Conservation (phyloP, 257 asterid species). For the Nicotiana tomentosiformis region DNA sequence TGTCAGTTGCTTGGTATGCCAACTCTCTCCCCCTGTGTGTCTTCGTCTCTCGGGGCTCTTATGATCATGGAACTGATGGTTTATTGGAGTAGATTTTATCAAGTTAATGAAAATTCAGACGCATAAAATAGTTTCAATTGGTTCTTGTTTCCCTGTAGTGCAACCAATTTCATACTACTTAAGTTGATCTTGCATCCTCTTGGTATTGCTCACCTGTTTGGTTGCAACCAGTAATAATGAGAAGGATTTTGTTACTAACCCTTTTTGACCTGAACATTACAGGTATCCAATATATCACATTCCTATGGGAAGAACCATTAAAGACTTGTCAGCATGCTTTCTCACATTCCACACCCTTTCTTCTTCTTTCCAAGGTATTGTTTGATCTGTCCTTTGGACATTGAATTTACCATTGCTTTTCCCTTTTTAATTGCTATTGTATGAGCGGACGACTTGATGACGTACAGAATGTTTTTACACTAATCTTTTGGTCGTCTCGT, state of each 20-base stretch:
- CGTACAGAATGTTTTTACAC: neutral
- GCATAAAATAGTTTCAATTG: neutral
- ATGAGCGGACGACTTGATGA: neutral
- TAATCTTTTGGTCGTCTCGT: neutral
- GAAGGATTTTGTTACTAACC: neutral
- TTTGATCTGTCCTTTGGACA: neutral
- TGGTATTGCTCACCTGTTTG: neutral
- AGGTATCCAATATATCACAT: conserved; percentile 57
- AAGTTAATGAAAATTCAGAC: neutral
- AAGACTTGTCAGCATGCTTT: conserved; percentile 44
- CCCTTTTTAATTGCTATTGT: neutral
- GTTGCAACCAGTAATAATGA: neutral
- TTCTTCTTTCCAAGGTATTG: conserved; percentile 46
- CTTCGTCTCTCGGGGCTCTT: neutral
- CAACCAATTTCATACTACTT: neutral
- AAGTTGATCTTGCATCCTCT: neutral
- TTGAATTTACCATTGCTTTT: neutral
- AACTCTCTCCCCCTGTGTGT: neutral
- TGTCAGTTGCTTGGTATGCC: conserved; percentile 48
- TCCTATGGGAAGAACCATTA: conserved; percentile 46
- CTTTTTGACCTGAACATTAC: conserved; percentile 16
- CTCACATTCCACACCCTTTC: conserved; percentile 56
- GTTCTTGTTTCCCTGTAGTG: neutral
- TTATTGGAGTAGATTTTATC: neutral
- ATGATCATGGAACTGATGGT: neutral